Evolutionary conservation across 352 stramenopile genomes (phyloP).

Genomic region (Phytophthora palmivora): DNA sequence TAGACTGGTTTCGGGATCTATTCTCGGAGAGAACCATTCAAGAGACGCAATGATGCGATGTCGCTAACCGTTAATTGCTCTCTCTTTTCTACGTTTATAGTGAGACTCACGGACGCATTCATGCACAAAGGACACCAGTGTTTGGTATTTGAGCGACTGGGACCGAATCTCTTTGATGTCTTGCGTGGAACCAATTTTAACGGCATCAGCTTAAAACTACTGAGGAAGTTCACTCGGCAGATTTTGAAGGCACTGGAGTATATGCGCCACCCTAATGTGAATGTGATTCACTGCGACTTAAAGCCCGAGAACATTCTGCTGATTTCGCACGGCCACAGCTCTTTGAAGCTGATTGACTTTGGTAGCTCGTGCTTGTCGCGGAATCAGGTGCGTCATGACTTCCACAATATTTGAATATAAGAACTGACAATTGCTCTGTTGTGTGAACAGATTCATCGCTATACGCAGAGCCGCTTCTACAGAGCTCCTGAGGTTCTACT

Average conservation of each 20-base stretch:
- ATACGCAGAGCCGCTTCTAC: slow-evolving; percentile 99
- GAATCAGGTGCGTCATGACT: slow-evolving; percentile 69
- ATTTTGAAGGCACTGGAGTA: slow-evolving; percentile 91
- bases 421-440: slow-evolving; percentile 2
- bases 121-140: slow-evolving; percentile 97
- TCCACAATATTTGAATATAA: not conserved
- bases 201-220: slow-evolving; percentile 92
- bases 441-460: slow-evolving; percentile 92
- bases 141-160: slow-evolving; percentile 97
- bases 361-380: slow-evolving; percentile 96
- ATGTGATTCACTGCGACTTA: slow-evolving; percentile 99
- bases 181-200: slow-evolving; percentile 94
- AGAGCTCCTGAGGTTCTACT: slow-evolving; percentile 90
- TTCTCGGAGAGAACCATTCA: slow-evolving; percentile 27
- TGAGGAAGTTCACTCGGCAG: slow-evolving; percentile 97
- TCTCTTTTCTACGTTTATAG: slow-evolving; percentile 37
- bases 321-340: slow-evolving; percentile 92
- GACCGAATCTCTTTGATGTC: slow-evolving; percentile 97
- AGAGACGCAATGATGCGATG: slow-evolving; percentile 18
- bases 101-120: slow-evolving; percentile 95
- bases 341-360: slow-evolving; percentile 99
- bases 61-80: slow-evolving; percentile 24
- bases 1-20: slow-evolving; percentile 25
- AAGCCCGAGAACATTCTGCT: slow-evolving; percentile 99
- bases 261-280: slow-evolving; percentile 90